Conservation (phyloP, 2,329 filamentous ascomycete genomes). For the Scleromitrula shiraiana region DNA sequence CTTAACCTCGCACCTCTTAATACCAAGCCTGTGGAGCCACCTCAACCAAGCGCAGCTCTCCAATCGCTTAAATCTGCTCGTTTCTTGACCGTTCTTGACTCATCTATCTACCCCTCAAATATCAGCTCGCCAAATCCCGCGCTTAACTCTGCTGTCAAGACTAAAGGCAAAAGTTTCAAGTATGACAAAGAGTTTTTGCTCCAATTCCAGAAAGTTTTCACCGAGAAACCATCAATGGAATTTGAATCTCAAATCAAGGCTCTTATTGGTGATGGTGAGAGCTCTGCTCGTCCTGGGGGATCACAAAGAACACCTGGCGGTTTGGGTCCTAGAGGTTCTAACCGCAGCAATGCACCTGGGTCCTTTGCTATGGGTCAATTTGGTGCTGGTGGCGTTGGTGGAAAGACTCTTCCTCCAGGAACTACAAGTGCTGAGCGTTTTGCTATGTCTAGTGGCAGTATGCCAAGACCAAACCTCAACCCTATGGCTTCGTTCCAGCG, state of each 20-base stretch:
- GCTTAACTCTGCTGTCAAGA: constrained; percentile 70
- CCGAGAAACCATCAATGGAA: constrained; percentile 89
- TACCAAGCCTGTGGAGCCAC: constrained; percentile 78
- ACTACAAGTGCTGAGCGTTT: constrained; percentile 76
- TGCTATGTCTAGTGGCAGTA: constrained; percentile 48
- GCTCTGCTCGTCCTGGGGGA: constrained; percentile 45
- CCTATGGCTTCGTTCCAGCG: constrained; percentile 54
- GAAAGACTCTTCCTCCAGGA: constrained; percentile 60
- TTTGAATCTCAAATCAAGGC: constrained; percentile 87
- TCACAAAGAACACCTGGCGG: constrained; percentile 50
- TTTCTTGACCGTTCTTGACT: constrained; percentile 72
- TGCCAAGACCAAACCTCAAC: constrained; percentile 43
- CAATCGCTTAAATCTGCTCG: constrained; percentile 88
- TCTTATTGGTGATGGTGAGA: constrained; percentile 70
- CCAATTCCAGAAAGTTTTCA: constrained; percentile 93
- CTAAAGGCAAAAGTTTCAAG: constrained; percentile 78
- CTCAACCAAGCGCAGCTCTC: constrained; percentile 88
- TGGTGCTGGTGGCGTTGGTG: constrained; percentile 38
- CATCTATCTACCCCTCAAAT: constrained; percentile 73
- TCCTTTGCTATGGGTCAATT: constrained; percentile 66
- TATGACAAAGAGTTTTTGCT: constrained; percentile 94
- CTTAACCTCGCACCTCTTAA: constrained; percentile 80
- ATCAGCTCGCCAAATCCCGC: constrained; percentile 88
- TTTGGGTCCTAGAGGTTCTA: constrained; percentile 42
- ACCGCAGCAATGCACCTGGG: constrained; percentile 38